A percentile compares a stretch with the other conserved stretches of the same genome.
phyloP scores from a whole-genome alignment of 1,139 yeast species.

The Scheffersomyces quercinus region DNA sequence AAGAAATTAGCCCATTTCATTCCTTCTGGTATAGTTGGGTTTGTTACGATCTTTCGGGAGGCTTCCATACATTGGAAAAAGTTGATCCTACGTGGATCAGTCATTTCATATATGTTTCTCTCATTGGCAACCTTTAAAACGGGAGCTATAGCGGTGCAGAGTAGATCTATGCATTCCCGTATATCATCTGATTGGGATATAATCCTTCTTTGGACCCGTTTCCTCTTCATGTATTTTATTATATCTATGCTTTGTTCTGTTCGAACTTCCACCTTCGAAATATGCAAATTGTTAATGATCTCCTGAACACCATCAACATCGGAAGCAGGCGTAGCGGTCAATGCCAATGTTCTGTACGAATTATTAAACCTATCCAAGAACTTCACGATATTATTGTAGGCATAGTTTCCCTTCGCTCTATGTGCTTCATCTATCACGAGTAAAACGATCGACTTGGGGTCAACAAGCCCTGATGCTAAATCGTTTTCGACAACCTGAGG shows the following conservation, averaged over 20 bases:
- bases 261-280: slow-evolving; percentile 80
- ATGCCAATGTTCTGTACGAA: slow-evolving; percentile 74
- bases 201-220: slow-evolving; percentile 58
- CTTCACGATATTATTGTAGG: slow-evolving; percentile 80
- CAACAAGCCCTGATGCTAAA: slow-evolving; percentile 66
- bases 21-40: slow-evolving; percentile 61
- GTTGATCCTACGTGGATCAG: slow-evolving; percentile 68
- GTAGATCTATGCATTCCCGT: slow-evolving; percentile 46
- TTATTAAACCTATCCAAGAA: slow-evolving; percentile 62
- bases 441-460: slow-evolving; percentile 74
- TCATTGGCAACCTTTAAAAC: slow-evolving; percentile 63
- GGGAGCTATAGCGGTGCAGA: slow-evolving; percentile 61
- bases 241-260: slow-evolving; percentile 86
- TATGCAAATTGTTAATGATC: slow-evolving; percentile 68
- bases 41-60: slow-evolving; percentile 54
- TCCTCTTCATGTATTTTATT: slow-evolving; percentile 72
- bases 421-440: slow-evolving; percentile 96
- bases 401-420: slow-evolving; percentile 84
- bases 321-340: slow-evolving; percentile 95
- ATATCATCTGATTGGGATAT: slow-evolving; percentile 57
- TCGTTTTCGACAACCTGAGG: slow-evolving; percentile 97
- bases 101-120: slow-evolving; percentile 58
- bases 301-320: slow-evolving; percentile 87
- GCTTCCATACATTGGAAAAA: slow-evolving; percentile 74
- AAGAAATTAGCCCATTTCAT: slow-evolving; percentile 70